phyloP scores from a whole-genome alignment of 768 basidiomycete species.

The Xanthoconium purpureum region DNA sequence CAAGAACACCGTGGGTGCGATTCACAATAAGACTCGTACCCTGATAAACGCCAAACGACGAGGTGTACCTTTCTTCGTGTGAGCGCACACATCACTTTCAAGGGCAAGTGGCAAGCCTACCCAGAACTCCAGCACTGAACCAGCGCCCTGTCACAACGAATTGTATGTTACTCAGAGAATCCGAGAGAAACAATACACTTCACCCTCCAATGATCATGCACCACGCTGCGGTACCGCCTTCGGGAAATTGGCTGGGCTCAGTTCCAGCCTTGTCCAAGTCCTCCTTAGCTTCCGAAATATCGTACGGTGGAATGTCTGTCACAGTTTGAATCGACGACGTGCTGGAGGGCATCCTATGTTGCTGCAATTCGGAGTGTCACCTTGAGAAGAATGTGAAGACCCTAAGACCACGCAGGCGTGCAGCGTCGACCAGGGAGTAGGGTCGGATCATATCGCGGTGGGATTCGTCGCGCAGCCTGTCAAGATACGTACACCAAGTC shows the following conservation, averaged over 20 bases:
- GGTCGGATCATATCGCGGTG: neutral
- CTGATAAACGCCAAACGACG: slow-evolving; percentile 43
- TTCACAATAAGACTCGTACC: slow-evolving; percentile 12
- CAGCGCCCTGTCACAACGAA: slow-evolving; percentile 22
- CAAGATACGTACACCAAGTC: too few species aligned
- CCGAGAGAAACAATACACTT: neutral
- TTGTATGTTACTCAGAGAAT: neutral
- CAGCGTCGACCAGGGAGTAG: neutral
- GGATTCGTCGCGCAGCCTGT: too few species aligned
- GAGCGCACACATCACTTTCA: neutral
- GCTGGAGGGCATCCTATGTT: slow-evolving; percentile 4
- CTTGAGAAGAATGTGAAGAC: neutral
- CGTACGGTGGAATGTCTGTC: neutral
- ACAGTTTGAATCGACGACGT: neutral
- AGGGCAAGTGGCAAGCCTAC: slow-evolving; percentile 5
- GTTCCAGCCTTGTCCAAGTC: neutral
- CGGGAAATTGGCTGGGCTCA: slow-evolving; percentile 19
- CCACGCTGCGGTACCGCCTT: slow-evolving; percentile 30
- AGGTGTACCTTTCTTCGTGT: slow-evolving; percentile 26
- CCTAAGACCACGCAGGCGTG: neutral
- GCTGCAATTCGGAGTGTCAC: too few species aligned
- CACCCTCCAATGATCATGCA: slow-evolving; percentile 23
- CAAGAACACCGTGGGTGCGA: neutral
- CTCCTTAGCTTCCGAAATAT: neutral
- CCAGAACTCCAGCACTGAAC: slow-evolving; percentile 35